phyloP scores from a whole-genome alignment of 2,329 filamentous ascomycete genomes.

The Cladorrhinum sp. region DNA sequence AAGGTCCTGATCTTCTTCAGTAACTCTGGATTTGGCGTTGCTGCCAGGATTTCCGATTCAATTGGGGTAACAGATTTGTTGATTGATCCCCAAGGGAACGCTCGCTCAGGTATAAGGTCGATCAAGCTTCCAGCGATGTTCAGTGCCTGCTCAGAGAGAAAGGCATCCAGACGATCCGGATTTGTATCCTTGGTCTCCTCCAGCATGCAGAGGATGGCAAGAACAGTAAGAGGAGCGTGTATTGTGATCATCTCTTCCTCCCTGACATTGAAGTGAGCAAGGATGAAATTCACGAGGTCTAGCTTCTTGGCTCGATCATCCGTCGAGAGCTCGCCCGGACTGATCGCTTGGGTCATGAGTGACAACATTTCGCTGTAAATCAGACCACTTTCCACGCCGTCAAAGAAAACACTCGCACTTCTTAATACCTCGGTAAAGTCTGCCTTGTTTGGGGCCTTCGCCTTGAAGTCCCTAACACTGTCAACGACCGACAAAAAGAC shows the following conservation, averaged over 20 bases:
- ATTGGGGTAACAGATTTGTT: slow-evolving; percentile 26
- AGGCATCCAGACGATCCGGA: slow-evolving; percentile 15
- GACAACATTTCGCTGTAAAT: slow-evolving; percentile 83
- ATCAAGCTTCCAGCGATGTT: slow-evolving; percentile 56
- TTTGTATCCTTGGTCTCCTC: slow-evolving; percentile 48
- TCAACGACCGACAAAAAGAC: slow-evolving; percentile 84
- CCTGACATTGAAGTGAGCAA: slow-evolving; percentile 84
- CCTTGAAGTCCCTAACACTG: slow-evolving; percentile 74
- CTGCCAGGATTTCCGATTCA: slow-evolving; percentile 30
- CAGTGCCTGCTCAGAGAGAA: slow-evolving; percentile 35
- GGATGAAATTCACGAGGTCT: slow-evolving; percentile 74
- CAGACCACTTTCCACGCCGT: slow-evolving; percentile 89
- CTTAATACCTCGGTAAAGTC: slow-evolving; percentile 84
- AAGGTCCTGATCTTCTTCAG: slow-evolving; percentile 62
- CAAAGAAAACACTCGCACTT: slow-evolving; percentile 94
- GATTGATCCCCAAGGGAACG: slow-evolving; percentile 45
- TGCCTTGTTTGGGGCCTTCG: slow-evolving; percentile 58
- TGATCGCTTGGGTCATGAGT: slow-evolving; percentile 61
- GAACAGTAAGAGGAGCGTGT: slow-evolving; percentile 73
- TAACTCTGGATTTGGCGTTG: slow-evolving; percentile 49
- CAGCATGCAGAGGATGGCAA: slow-evolving; percentile 63
- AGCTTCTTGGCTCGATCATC: slow-evolving; percentile 61
- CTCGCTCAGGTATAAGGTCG: slow-evolving; percentile 62
- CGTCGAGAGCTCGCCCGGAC: slow-evolving; percentile 41
- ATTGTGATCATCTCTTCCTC: slow-evolving; percentile 94